phyloP scores from a whole-genome alignment of 2,329 filamentous ascomycete genomes.

The Scytalidium sp. region DNA sequence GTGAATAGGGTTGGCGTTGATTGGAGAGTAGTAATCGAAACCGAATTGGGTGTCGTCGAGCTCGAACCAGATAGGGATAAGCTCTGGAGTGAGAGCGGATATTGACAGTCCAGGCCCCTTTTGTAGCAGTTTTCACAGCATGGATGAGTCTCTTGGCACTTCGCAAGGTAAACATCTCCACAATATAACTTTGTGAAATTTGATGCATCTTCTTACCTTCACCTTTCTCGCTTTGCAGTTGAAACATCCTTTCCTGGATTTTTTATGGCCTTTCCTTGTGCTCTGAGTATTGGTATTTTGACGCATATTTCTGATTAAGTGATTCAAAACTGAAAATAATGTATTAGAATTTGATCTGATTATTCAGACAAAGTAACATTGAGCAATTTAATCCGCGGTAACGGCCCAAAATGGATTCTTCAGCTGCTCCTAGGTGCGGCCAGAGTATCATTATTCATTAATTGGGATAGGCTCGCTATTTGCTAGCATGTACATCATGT shows the following conservation, averaged over 20 bases:
- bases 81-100: slow-evolving; percentile 53
- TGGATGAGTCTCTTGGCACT: slow-evolving; percentile 66
- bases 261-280: slow-evolving; percentile 9
- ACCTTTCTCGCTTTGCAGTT: slow-evolving; percentile 12
- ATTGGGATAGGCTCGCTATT: too few species aligned
- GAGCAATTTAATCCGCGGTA: too few species aligned
- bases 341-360: too few species aligned
- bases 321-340: neutral
- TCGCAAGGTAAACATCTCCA: neutral
- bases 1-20: slow-evolving; percentile 55
- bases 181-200: neutral
- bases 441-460: too few species aligned
- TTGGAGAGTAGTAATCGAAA: slow-evolving; percentile 21
- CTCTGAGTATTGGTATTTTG: neutral
- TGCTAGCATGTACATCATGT: too few species aligned
- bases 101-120: slow-evolving; percentile 60
- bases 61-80: slow-evolving; percentile 35
- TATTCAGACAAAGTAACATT: too few species aligned
- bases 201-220: slow-evolving; percentile 2
- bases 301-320: neutral
- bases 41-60: slow-evolving; percentile 5
- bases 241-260: slow-evolving; percentile 11
- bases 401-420: too few species aligned
- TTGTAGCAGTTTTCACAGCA: slow-evolving; percentile 62
- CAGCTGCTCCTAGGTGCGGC: too few species aligned